Conservation (phyloP, 768 basidiomycete species). For the Coprinopsis cinerea region DNA sequence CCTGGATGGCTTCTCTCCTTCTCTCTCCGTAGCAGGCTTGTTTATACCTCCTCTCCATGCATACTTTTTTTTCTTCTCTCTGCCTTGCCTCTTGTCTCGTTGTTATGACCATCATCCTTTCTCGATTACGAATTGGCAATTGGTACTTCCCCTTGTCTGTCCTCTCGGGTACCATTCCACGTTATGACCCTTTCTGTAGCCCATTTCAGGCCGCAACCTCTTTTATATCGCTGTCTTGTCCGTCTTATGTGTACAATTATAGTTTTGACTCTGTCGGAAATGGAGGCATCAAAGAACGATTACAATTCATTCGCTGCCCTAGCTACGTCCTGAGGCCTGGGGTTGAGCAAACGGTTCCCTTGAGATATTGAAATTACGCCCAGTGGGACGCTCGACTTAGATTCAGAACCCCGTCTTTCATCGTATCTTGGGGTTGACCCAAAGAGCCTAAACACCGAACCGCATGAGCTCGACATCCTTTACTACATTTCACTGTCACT, state of each 20-base stretch:
- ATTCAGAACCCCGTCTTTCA: conserved; percentile 5
- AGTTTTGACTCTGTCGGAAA: background rate
- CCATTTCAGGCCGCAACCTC: no score
- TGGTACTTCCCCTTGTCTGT: no score
- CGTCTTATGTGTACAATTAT: background rate
- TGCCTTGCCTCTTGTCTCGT: no score
- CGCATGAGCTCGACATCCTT: conserved; percentile 3
- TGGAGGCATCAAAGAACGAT: background rate
- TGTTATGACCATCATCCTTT: background rate
- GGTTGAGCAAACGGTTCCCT: no score
- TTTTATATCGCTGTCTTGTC: background rate
- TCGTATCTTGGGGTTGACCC: conserved; percentile 32
- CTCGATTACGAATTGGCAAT: background rate
- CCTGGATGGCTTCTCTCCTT: background rate
- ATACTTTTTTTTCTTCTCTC: no score
- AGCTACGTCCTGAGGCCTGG: no score
- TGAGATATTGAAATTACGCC: background rate
- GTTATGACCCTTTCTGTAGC: no score
- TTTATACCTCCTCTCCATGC: background rate
- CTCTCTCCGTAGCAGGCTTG: background rate
- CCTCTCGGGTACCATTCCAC: background rate
- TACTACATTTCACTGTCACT: background rate
- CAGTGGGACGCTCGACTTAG: background rate
- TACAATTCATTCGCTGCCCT: no score
- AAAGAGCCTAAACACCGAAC: conserved; percentile 31